A percentile compares a stretch with the other conserved stretches of the same genome.
Conservation (phyloP, 164 flowering plant genomes). For the Saururus chinensis region DNA sequence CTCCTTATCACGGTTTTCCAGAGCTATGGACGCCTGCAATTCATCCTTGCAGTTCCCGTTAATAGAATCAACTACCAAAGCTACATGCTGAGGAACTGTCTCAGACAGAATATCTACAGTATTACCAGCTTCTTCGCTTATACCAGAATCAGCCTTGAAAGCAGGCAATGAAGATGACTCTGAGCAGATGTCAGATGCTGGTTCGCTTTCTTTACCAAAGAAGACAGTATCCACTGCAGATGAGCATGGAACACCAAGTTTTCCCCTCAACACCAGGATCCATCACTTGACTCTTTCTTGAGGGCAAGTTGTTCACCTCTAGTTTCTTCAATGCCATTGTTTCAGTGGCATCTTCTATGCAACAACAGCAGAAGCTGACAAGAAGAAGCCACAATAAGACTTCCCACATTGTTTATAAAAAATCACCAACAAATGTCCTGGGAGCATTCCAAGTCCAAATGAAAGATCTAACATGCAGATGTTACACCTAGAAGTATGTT, state of each 20-base stretch:
- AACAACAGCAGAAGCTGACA: constrained; percentile 9
- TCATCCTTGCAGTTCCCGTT: constrained; percentile 10
- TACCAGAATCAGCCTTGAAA: constrained; percentile 4
- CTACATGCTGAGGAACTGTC: constrained; percentile 4
- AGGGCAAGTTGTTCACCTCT: neutral
- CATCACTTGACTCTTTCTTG: constrained; percentile 9
- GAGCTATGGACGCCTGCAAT: constrained; percentile 8
- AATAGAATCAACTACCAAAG: constrained; percentile 3
- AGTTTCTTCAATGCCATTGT: neutral
- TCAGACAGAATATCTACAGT: constrained; percentile 5
- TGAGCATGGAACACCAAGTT: constrained; percentile 6
- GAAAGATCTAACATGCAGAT: too few relatives aligned
- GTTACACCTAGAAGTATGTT: too few relatives aligned
- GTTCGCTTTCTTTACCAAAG: constrained; percentile 10
- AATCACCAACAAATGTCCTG: too few relatives aligned
- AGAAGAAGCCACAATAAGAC: neutral
- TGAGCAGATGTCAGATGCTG: constrained; percentile 5
- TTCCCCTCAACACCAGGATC: constrained; percentile 5
- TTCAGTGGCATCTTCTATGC: constrained; percentile 7
- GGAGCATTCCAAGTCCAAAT: too few relatives aligned
- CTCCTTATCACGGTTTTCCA: constrained; percentile 12
- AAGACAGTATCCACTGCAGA: constrained; percentile 3
- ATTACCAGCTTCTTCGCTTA: constrained; percentile 3
- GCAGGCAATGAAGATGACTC: neutral
- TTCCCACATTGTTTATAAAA: too few relatives aligned